Base-by-base conservation (phyloP, 1,284 basidiomycete species). In the Leccinum holopus region DNA sequence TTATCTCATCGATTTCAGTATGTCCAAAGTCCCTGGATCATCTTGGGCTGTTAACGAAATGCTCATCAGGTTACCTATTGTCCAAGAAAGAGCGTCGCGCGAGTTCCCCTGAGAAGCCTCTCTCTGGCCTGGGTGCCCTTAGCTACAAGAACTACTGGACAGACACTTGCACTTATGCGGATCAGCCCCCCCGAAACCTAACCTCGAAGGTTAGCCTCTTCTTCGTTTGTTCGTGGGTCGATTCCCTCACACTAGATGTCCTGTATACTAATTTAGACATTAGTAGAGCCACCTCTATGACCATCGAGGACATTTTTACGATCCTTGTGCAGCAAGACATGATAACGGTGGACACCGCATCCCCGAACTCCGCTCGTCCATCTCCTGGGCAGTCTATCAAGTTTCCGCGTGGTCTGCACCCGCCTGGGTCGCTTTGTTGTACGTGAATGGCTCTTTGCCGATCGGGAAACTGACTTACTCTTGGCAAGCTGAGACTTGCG, bases 61-160 rank as follows among this genome's bases (percentile, higher is more conserved):
- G 1, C 37, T 73, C 10, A 53, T 16, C 63, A 98, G 96, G 97
- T 79, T 99, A 98, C 79, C 82, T 98, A 32, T 78, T 99, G 68
- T 98, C 96, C 2, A 97, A 94, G 81, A 98, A 97, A 73, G 97
- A 99, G 75, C 87, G 87, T 28, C 82, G 93, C 59, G 77, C 87
- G 8, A 94, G 96, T 10, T 94, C 94, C 10, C 96, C 95, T 0
- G 96, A 98, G 75, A 94, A 95, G 70, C 96, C 96, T 6, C 84
- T 98, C 12, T 97, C 94, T 30, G 90, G 87, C 32, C 84, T 98
- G 21, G 96, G 96, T 35, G 89, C 92, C 11, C 81, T 98, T 58
- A 92, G 95, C 35, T 99, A 99, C 78, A 90, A 85, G 76, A 95
- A 91, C 68, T 99, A 99, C 74, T 99, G 97, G 97, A 94, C 89